Conservation (phyloP, 2,329 filamentous ascomycete genomes). For the Ophioceras dolichostomum region DNA sequence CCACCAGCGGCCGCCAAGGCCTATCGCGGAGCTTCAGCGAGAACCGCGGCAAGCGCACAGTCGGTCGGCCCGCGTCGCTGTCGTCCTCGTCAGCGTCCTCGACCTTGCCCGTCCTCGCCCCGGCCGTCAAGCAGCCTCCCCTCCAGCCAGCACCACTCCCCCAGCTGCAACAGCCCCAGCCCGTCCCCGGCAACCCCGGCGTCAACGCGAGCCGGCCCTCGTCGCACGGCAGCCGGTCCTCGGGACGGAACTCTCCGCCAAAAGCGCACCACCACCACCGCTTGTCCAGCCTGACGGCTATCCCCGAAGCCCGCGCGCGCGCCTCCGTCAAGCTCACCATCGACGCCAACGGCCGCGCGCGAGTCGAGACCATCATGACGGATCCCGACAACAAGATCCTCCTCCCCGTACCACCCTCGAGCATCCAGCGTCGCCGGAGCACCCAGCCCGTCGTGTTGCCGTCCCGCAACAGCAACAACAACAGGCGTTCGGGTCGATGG, state of each 20-base stretch:
- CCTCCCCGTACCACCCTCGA: too few species aligned
- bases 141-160: conserved; percentile 5
- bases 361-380: conserved; percentile 35
- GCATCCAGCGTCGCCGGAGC: conserved; percentile 11
- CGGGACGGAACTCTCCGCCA: conserved; percentile 38
- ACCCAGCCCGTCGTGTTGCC: conserved; percentile 13
- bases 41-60: conserved; percentile 31
- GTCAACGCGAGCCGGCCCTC: conserved; percentile 20
- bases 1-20: conserved; percentile 27
- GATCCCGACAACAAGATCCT: conserved; percentile 18
- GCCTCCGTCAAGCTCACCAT: conserved; percentile 52
- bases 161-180: conserved; percentile 5
- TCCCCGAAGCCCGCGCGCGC: conserved; percentile 37
- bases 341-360: conserved; percentile 46
- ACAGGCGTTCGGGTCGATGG: conserved; percentile 13
- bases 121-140: conserved; percentile 16
- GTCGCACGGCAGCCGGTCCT: conserved; percentile 20
- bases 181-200: conserved; percentile 17
- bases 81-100: too few species aligned
- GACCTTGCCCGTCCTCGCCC: conserved; percentile 34
- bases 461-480: conserved; percentile 6
- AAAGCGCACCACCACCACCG: conserved; percentile 36
- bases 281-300: conserved; percentile 40
- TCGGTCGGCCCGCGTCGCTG: conserved; percentile 20
- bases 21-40: conserved; percentile 44